Base-by-base conservation (phyloP, 2,329 filamentous ascomycete genomes). In the Aspergillus sojae region DNA sequence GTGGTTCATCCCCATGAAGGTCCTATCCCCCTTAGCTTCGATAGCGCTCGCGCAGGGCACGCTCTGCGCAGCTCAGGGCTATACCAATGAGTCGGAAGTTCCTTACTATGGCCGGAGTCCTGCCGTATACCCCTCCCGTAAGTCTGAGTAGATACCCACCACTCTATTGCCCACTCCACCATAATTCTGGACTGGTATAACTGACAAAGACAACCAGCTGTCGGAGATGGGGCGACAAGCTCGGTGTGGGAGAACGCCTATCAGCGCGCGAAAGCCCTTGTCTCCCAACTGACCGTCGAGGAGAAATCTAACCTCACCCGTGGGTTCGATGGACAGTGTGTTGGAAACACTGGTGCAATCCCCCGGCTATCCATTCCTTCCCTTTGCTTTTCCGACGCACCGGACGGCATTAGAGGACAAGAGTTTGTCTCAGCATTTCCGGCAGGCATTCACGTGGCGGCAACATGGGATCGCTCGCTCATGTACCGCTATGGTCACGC, bases 301-400 rank as follows among this genome's bases (percentile, higher is more conserved):
- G 66, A 67, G 41, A 68, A 68, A 58, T 50, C 57, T 19, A 63
- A 65, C 52, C 48, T 68, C 2, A 66, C 64, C 4, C 58, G 59
- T 2, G 66, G 66, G 0, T 41, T 36, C 5, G 19, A 43, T 1
- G 65, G 65, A 2, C 61, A 43, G 11, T 63, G 57, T 12, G 62
- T 60, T 12, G 62, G 62, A 1, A 67, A 65, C 32, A 61, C 46
- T 1, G 55, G 55, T 3, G 56, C 57, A 9, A 60, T 59, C 2
- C 63, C 62, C 3, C 57, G 65, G 2, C 43, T 68, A 19, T 58
- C 61, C 1, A 66, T 62, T 26, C 61, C 63, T 0, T 62, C 63
- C 0, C 55, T 68, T 3, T 68, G 67, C 39, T 48, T 67, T 7
- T 55, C 61, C 5, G 67, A 68, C 30, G 60, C 67, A 0, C 63